Percentiles rank a stretch among this genome's conserved stretches.
Evolutionary conservation across 306 rosid species (phyloP).

Genomic region (Alnus rubra): DNA sequence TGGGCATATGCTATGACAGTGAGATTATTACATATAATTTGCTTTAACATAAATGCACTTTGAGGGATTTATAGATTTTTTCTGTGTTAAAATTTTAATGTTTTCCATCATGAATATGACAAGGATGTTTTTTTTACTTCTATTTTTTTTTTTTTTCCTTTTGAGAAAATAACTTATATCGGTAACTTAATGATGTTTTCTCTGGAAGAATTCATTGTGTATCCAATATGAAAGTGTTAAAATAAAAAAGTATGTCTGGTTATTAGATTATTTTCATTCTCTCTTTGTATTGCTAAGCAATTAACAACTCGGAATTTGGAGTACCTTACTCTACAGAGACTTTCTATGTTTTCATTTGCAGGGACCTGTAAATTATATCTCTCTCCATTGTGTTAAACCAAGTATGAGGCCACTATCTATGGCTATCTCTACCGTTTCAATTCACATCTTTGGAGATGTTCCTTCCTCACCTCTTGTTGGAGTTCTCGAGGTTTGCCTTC

Average conservation of each 20-base stretch:
- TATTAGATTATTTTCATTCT: neutral
- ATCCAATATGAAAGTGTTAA: neutral
- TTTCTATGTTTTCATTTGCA: constrained; percentile 35
- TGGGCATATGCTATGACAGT: neutral
- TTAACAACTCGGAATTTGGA: constrained; percentile 12
- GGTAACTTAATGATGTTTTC: neutral
- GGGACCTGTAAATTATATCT: constrained; percentile 79
- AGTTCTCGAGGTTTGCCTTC: constrained; percentile 64
- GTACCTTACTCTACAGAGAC: neutral
- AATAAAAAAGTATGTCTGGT: neutral
- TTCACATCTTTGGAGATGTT: constrained; percentile 87
- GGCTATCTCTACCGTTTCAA: constrained; percentile 78
- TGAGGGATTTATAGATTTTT: neutral
- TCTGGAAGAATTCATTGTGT: neutral
- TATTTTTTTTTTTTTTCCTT: neutral
- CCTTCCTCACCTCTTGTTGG: constrained; percentile 94
- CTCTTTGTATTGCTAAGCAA: constrained; percentile 1
- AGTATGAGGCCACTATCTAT: constrained; percentile 84
- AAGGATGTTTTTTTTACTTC: neutral
- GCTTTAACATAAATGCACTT: neutral
- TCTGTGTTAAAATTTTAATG: neutral
- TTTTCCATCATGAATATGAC: neutral
- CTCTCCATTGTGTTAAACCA: constrained; percentile 72
- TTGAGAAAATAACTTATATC: neutral
- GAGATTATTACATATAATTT: neutral